Conservation (phyloP, 148 eudicot genomes). For the Salicornia ramosissima region DNA sequence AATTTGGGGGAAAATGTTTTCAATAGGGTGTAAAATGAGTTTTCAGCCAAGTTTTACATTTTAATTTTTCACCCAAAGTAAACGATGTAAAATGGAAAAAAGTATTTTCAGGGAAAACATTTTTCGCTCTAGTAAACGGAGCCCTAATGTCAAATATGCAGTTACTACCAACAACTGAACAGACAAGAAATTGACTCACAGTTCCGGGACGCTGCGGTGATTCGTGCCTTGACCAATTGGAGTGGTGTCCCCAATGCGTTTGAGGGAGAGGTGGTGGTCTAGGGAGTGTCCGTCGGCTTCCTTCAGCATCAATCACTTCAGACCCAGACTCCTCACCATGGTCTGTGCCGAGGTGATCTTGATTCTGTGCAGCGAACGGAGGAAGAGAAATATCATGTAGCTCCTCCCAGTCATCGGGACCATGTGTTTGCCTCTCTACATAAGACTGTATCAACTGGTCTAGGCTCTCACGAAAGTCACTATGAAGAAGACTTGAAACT, state of each 20-base stretch:
- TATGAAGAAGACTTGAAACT: conserved; percentile 84
- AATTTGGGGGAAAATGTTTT: too few species aligned
- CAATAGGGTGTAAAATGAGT: too few species aligned
- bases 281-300: conserved; percentile 21
- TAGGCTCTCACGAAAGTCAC: conserved; percentile 82
- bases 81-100: too few species aligned
- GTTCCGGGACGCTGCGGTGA: conserved; percentile 40
- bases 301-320: conserved; percentile 25
- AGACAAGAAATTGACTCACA: conserved; percentile 37
- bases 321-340: conserved; percentile 27
- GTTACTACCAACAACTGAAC: neutral
- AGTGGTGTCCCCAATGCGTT: conserved; percentile 37
- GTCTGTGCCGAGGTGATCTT: conserved; percentile 35
- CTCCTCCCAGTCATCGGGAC: conserved; percentile 66
- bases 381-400: conserved; percentile 41
- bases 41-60: too few species aligned
- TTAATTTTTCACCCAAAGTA: too few species aligned
- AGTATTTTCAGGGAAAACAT: too few species aligned
- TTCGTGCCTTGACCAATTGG: conserved; percentile 40
- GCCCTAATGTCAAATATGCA: neutral
- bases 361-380: conserved; percentile 32
- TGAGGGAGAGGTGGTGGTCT: conserved; percentile 34
- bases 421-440: conserved; percentile 69
- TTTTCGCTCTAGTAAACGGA: too few species aligned
- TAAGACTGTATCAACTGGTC: conserved; percentile 80